phyloP scores from a whole-genome alignment of 768 basidiomycete species.

The Lentinula sp. region DNA sequence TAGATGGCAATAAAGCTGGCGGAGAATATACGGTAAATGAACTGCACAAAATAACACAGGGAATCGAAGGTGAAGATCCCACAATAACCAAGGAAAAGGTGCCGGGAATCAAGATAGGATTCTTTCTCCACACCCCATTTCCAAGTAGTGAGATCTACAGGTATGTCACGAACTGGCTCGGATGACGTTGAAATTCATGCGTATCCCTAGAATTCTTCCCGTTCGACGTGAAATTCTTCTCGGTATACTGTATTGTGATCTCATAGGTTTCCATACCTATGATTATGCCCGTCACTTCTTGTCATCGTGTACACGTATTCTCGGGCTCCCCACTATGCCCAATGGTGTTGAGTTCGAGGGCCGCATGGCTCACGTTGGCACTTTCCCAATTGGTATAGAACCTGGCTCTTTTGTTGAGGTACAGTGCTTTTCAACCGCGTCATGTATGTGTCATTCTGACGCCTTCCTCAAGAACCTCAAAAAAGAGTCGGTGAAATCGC shows the following conservation, averaged over 20 bases:
- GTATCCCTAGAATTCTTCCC: conserved; percentile 72
- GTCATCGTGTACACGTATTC: conserved; percentile 94
- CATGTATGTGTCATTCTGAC: background rate
- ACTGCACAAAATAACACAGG: conserved; percentile 66
- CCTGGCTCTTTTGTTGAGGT: conserved; percentile 87
- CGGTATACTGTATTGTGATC: conserved; percentile 90
- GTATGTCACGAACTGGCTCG: conserved; percentile 35
- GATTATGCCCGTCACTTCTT: conserved; percentile 99
- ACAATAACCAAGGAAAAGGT: conserved; percentile 31
- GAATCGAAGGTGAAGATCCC: conserved; percentile 48
- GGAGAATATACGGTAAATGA: conserved; percentile 57
- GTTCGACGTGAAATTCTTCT: conserved; percentile 97
- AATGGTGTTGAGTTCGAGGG: conserved; percentile 97
- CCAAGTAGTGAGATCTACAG: conserved; percentile 97
- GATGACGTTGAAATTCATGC: conserved; percentile 1
- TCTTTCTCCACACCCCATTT: conserved; percentile 98
- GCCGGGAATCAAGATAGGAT: conserved; percentile 88
- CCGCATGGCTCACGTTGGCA: conserved; percentile 93
- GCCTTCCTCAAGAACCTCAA: conserved; percentile 55
- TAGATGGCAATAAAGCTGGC: conserved; percentile 60
- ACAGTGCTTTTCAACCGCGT: conserved; percentile 11
- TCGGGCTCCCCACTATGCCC: conserved; percentile 93
- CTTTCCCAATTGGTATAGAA: conserved; percentile 99
- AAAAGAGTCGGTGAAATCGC: conserved; percentile 73
- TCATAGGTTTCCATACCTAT: conserved; percentile 99